These are phyloP conservation scores for Hypholoma fasciculare DNA, from an alignment of 768 basidiomycete species.

Conservation along the genomic window DNA sequence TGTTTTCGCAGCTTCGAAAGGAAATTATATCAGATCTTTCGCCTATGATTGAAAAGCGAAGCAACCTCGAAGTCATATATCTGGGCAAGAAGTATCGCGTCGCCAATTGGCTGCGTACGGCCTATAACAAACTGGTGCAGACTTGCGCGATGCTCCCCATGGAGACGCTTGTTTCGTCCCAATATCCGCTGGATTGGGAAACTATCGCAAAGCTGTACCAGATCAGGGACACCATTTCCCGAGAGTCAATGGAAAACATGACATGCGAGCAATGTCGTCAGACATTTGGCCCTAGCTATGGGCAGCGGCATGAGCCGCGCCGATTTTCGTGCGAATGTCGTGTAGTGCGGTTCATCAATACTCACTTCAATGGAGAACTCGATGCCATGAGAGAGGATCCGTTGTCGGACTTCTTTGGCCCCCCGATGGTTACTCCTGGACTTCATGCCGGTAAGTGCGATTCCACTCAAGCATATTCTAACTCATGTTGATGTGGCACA, in stretches of 20 bases:
- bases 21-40: background rate
- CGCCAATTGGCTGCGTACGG: background rate
- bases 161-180: background rate
- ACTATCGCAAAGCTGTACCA: background rate
- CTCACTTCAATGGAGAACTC: background rate
- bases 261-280: background rate
- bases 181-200: background rate
- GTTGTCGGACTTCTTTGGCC: no score
- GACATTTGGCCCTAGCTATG: background rate
- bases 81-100: slow-evolving; percentile 4
- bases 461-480: no score
- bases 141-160: background rate
- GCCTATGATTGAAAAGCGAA: background rate
- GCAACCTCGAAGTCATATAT: background rate
- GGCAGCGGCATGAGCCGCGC: background rate
- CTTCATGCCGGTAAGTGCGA: no score
- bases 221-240: background rate
- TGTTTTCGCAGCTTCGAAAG: background rate
- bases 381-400: background rate
- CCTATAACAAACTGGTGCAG: background rate
- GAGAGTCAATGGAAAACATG: background rate
- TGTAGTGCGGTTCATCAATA: background rate
- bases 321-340: background rate
- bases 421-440: no score
- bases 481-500: no score